These are phyloP conservation scores for Paecilomyces sp. DNA, from an alignment of 2,329 filamentous ascomycete species.

Conservation along the genomic window DNA sequence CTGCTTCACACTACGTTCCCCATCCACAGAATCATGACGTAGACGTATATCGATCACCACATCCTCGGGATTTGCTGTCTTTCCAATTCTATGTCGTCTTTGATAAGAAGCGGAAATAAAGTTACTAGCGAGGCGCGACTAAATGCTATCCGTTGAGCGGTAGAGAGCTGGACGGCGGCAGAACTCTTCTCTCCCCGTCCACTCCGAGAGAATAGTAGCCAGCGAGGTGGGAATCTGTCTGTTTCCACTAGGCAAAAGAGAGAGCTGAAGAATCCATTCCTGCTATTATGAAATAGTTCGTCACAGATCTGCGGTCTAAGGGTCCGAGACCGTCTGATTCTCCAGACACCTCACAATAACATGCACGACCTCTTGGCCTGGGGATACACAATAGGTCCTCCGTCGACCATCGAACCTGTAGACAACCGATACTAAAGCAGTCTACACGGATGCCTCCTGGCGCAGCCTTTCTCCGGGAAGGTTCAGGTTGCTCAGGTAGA, in stretches of 20 bases:
- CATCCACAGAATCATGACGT: neutral
- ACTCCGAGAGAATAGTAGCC: neutral
- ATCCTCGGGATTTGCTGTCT: neutral
- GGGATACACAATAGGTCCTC: neutral
- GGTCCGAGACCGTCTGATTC: neutral
- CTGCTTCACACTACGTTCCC: neutral
- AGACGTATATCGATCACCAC: neutral
- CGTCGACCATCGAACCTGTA: neutral
- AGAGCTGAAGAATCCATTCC: neutral
- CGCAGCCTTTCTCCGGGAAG: neutral
- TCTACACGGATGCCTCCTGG: neutral
- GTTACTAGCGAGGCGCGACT: neutral
- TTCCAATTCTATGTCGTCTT: neutral
- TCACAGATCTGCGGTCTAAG: neutral
- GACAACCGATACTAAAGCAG: neutral
- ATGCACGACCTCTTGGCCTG: neutral
- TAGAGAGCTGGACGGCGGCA: neutral
- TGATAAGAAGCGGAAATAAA: neutral
- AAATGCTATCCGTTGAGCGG: neutral
- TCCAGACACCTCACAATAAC: too few species aligned
- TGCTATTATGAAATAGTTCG: too few species aligned
- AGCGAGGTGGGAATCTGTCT: neutral
- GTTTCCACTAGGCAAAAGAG: neutral
- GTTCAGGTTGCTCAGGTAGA: neutral
- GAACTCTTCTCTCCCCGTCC: neutral